A percentile compares a stretch with the other conserved stretches of the same genome.
phyloP scores from a whole-genome alignment of 108 stramenopile species.

The Epithemia pelagica region DNA sequence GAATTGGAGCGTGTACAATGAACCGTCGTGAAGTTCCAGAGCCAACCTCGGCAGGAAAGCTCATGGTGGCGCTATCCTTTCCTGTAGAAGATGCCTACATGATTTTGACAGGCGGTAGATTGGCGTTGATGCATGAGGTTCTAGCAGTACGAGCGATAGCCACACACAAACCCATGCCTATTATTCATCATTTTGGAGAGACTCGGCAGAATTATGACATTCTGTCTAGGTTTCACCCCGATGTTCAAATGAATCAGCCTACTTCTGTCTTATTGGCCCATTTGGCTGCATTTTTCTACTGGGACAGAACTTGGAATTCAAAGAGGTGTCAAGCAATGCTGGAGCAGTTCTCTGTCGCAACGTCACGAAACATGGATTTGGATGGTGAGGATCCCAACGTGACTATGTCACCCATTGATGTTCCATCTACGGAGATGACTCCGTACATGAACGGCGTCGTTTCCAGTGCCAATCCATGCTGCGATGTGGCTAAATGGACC shows the following conservation, averaged over 20 bases:
- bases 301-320: constrained; percentile 29
- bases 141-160: constrained; percentile 28
- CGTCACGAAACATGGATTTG: not conserved
- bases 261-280: constrained; percentile 27
- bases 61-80: constrained; percentile 35
- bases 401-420: not conserved
- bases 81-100: constrained; percentile 29
- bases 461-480: constrained; percentile 14
- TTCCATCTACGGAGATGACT: not conserved
- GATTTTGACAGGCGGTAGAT: constrained; percentile 27
- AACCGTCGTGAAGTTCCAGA: constrained; percentile 12
- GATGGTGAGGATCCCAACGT: not conserved
- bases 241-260: not conserved
- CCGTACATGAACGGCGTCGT: not conserved
- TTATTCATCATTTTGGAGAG: constrained; percentile 32
- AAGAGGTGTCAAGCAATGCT: constrained; percentile 13
- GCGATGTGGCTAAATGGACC: constrained; percentile 33
- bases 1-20: constrained; percentile 24
- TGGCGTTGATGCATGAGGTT: constrained; percentile 35
- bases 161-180: constrained; percentile 26
- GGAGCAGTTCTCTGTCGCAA: not conserved
- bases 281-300: constrained; percentile 39
- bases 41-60: constrained; percentile 19
- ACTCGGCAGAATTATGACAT: constrained; percentile 15
- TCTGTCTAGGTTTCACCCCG: constrained; percentile 16